phyloP scores from a whole-genome alignment of 768 basidiomycete genomes.

The Lentinula sp. region DNA sequence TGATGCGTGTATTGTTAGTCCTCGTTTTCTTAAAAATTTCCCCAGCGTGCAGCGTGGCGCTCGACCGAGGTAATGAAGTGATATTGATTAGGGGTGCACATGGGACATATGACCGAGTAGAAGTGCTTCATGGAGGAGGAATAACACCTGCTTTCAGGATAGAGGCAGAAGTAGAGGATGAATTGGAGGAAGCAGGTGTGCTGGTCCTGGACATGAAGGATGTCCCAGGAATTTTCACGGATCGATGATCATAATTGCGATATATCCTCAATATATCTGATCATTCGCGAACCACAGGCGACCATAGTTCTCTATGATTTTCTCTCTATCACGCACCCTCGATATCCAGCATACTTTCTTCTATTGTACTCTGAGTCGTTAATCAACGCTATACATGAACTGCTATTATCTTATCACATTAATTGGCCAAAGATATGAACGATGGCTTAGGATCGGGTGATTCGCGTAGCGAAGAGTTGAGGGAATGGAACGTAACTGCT shows the following conservation, averaged over 20 bases:
- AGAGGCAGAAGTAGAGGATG: constrained; percentile 55
- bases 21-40: background rate
- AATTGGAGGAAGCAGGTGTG: constrained; percentile 67
- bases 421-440: no score
- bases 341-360: no score
- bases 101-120: constrained; percentile 61
- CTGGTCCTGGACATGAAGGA: constrained; percentile 63
- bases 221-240: constrained; percentile 50
- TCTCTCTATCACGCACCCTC: no score
- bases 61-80: constrained; percentile 61
- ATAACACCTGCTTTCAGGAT: constrained; percentile 46
- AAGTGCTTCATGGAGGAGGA: constrained; percentile 53
- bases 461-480: no score
- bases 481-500: no score
- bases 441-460: no score
- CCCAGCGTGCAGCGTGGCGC: constrained; percentile 51
- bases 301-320: no score
- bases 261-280: background rate
- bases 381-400: no score
- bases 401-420: no score
- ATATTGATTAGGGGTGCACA: constrained; percentile 59
- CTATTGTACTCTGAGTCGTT: no score
- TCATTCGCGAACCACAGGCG: no score
- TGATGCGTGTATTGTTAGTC: background rate
- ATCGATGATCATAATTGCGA: constrained; percentile 26